Conservation (phyloP, 2,329 filamentous ascomycete species). For the Exophiala xenobiotica region DNA sequence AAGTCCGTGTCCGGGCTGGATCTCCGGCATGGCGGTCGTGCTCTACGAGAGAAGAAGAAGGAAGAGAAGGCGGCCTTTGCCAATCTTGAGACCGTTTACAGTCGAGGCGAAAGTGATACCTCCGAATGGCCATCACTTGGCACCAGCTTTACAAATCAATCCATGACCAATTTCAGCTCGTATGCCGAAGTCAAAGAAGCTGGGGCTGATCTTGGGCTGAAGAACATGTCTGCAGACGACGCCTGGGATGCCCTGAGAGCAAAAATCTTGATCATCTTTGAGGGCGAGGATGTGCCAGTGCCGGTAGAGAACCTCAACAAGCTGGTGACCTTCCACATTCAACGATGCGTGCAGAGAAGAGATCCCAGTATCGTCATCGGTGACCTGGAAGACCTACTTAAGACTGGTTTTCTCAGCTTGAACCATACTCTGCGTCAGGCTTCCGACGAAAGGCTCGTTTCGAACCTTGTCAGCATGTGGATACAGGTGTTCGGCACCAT, state of each 20-base stretch:
- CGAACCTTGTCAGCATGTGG: constrained; percentile 90
- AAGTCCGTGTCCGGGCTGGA: constrained; percentile 82
- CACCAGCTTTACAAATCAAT: constrained; percentile 25
- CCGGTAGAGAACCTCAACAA: constrained; percentile 67
- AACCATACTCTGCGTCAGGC: constrained; percentile 78
- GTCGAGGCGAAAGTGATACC: constrained; percentile 29
- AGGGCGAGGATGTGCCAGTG: constrained; percentile 63
- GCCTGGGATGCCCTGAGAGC: constrained; percentile 67
- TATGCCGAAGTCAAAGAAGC: constrained; percentile 30
- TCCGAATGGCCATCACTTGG: constrained; percentile 31
- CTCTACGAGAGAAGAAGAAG: constrained; percentile 76
- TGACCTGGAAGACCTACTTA: constrained; percentile 60
- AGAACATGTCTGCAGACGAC: constrained; percentile 67
- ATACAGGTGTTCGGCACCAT: constrained; percentile 87
- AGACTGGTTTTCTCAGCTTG: constrained; percentile 77
- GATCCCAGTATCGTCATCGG: constrained; percentile 61
- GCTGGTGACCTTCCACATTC: constrained; percentile 61
- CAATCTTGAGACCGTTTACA: constrained; percentile 33
- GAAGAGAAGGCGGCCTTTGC: constrained; percentile 57
- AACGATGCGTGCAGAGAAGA: constrained; percentile 61
- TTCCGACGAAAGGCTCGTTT: constrained; percentile 84
- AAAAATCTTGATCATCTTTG: constrained; percentile 62
- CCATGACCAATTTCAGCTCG: constrained; percentile 22
- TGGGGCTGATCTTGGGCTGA: constrained; percentile 57
- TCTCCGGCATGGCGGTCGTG: constrained; percentile 72